These are phyloP conservation scores for Oryza rufipogon DNA, from an alignment of 176 grass and related monocot species.

Conservation along the genomic window DNA sequence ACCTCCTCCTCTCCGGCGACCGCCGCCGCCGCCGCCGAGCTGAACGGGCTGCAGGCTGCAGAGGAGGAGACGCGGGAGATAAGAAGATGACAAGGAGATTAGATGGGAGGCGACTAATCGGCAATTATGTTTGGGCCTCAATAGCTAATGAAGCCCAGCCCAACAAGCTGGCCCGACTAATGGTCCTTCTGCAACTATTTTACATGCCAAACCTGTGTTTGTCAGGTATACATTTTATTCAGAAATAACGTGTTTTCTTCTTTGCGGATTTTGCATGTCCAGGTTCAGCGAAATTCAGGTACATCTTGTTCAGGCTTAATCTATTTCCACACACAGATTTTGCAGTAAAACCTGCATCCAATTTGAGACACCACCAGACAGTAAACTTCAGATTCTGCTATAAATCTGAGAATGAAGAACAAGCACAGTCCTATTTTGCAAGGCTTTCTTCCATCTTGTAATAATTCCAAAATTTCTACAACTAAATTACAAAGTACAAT, in stretches of 20 bases:
- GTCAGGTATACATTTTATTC: not conserved
- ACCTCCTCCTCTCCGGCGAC: not conserved
- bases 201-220: no score
- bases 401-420: not conserved
- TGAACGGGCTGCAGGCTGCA: no score
- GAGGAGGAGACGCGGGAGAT: not conserved
- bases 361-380: not conserved
- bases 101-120: not conserved
- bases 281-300: not conserved
- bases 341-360: not conserved
- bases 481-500: not conserved
- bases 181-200: not conserved
- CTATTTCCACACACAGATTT: not conserved
- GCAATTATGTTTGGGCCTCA: not conserved
- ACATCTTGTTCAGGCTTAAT: not conserved
- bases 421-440: not conserved
- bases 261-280: no score
- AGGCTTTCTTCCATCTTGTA: not conserved
- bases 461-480: not conserved
- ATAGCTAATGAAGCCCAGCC: not conserved
- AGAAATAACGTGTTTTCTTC: no score
- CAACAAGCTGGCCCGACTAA: not conserved
- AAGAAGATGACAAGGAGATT: not conserved
- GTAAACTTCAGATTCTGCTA: not conserved
- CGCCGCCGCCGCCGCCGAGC: not conserved